Evolutionary conservation across 129 eudicot genomes (phyloP).

Genomic region (Sambucus nigra): DNA sequence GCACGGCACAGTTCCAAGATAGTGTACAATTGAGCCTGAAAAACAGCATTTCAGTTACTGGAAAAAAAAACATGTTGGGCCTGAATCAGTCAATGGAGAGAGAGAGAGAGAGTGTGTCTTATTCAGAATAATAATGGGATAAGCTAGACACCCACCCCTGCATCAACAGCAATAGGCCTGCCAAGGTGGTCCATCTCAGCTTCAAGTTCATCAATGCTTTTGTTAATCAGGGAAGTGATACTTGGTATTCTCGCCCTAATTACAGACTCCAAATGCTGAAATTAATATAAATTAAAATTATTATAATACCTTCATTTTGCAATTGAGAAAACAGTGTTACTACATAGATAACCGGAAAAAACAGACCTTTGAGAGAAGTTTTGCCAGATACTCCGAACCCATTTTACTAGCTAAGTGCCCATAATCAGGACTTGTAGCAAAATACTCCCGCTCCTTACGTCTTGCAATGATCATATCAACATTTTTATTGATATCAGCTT

Average conservation of each 20-base stretch:
- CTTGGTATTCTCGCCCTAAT: constrained; percentile 43
- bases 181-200: constrained; percentile 36
- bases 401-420: constrained; percentile 35
- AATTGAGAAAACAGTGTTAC: background rate
- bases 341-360: background rate
- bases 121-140: too few species aligned
- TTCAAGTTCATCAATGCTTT: constrained; percentile 38
- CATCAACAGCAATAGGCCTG: constrained; percentile 36
- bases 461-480: constrained; percentile 42
- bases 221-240: constrained; percentile 29
- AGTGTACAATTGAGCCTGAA: too few species aligned
- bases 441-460: constrained; percentile 36
- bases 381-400: constrained; percentile 52
- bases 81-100: too few species aligned
- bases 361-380: constrained; percentile 40
- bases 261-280: constrained; percentile 43
- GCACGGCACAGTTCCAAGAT: too few species aligned
- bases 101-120: too few species aligned
- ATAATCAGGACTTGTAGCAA: constrained; percentile 31
- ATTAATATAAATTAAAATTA: constrained; percentile 3
- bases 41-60: too few species aligned
- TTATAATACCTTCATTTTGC: background rate
- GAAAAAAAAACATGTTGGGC: too few species aligned
- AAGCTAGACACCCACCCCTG: constrained; percentile 41
- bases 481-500: too few species aligned